Evolutionary conservation across 1,139 yeast species (phyloP).

Genomic region (Taphrina wiesneri): DNA sequence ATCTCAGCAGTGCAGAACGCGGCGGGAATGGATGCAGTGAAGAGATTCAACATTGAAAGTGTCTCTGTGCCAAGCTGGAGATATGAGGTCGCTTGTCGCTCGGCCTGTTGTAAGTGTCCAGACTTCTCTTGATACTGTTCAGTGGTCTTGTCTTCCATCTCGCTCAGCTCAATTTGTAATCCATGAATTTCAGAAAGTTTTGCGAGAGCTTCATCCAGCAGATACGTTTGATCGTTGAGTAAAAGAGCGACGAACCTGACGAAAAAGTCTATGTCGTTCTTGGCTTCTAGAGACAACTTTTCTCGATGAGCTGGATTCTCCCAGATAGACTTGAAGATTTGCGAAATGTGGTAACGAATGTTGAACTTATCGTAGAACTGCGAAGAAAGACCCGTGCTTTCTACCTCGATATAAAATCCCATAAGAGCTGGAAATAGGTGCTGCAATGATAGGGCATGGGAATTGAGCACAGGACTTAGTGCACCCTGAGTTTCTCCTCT

Average conservation of each 20-base stretch:
- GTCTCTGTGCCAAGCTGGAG: slow-evolving; percentile 85
- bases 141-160: slow-evolving; percentile 36
- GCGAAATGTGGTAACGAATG: slow-evolving; percentile 81
- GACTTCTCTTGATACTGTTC: slow-evolving; percentile 39
- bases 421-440: slow-evolving; percentile 78
- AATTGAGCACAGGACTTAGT: slow-evolving; percentile 63
- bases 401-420: slow-evolving; percentile 91
- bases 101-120: slow-evolving; percentile 56
- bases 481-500: slow-evolving; percentile 56
- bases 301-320: slow-evolving; percentile 64
- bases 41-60: slow-evolving; percentile 71
- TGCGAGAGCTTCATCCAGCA: slow-evolving; percentile 85
- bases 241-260: slow-evolving; percentile 89
- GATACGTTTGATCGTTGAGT: slow-evolving; percentile 88
- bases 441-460: slow-evolving; percentile 62
- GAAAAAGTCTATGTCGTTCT: slow-evolving; percentile 69
- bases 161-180: slow-evolving; percentile 58
- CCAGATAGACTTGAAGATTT: slow-evolving; percentile 82
- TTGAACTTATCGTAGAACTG: slow-evolving; percentile 96
- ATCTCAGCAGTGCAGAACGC: slow-evolving; percentile 88
- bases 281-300: slow-evolving; percentile 69
- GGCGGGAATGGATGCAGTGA: slow-evolving; percentile 80
- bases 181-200: slow-evolving; percentile 76
- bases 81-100: slow-evolving; percentile 75
- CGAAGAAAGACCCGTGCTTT: slow-evolving; percentile 90